Percentiles rank a stretch among this genome's conserved stretches.
These are phyloP conservation scores for Postia placenta DNA, from an alignment of 768 basidiomycete species.

Conservation along the genomic window DNA sequence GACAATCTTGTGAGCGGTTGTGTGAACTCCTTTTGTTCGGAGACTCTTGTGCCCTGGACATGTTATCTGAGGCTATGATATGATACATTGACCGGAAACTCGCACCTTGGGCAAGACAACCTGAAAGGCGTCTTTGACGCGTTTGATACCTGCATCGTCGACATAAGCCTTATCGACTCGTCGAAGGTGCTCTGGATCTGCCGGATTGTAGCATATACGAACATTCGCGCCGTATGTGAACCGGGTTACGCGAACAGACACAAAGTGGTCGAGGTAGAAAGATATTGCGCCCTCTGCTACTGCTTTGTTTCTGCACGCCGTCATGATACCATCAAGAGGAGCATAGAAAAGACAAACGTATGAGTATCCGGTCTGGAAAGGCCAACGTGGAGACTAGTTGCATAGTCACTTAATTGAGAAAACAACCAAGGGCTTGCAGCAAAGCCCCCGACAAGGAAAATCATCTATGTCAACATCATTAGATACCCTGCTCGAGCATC, in stretches of 20 bases:
- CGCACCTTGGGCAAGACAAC: background rate
- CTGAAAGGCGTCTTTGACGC: background rate
- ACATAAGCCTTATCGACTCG: background rate
- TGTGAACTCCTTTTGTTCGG: slow-evolving; percentile 1
- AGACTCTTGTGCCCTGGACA: background rate
- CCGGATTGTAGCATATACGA: slow-evolving; percentile 27
- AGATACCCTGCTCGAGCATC: background rate
- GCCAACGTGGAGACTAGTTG: slow-evolving; percentile 42
- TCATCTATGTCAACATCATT: slow-evolving; percentile 40
- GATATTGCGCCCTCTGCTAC: slow-evolving; percentile 47
- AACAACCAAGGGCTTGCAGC: slow-evolving; percentile 38
- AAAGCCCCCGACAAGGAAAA: slow-evolving; percentile 79
- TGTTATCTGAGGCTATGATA: too few species aligned
- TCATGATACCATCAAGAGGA: background rate
- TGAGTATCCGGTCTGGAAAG: slow-evolving; percentile 74
- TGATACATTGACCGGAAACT: too few species aligned
- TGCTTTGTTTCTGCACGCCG: slow-evolving; percentile 35
- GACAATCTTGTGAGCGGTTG: too few species aligned
- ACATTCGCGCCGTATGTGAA: slow-evolving; percentile 43
- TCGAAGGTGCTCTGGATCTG: slow-evolving; percentile 34
- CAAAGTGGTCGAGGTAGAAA: slow-evolving; percentile 40
- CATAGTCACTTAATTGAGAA: slow-evolving; percentile 58
- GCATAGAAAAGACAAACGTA: slow-evolving; percentile 42
- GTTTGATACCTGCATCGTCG: background rate
- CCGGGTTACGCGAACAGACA: slow-evolving; percentile 41